Evolutionary conservation across 768 basidiomycete species (phyloP), one percentile per base, ranked within the genome.

Genomic region (Lactarius pseudohatsudake): DNA sequence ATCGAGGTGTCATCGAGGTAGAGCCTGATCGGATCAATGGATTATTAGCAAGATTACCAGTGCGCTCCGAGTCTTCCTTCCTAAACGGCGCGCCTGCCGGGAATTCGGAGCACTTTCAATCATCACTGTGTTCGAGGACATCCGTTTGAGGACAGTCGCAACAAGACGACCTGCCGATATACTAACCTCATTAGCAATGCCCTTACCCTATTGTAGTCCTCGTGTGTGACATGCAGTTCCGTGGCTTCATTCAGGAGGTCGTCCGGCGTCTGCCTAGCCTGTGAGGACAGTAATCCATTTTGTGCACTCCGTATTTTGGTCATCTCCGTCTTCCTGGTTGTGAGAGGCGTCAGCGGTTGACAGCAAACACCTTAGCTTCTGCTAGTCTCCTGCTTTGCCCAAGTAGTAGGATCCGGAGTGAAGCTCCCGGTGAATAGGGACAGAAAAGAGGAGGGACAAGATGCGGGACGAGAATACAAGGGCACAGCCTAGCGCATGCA

Each of bases 1-100:
- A 16, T 59, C 53, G 41, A 60, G 53, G 54, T 61, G 55, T 43
- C 50, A 16, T 59, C 59, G 41, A 60, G 53, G 41, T 61, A 60
- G 32, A 59, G 58, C 7, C 58, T 60, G 58, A 22, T 45, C 22
- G 16, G 16, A 55, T 34, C 53, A 32, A 30, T 26, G 53, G 36
- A 66, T 40, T 8, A 57, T 2, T 0, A 38, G 34, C 34, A 34
- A 34, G 9, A 34, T 34, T 9, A 34, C 34, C 9, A 28, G 11
- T 38, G 9, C 55, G 18, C 9, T 30, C 28, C 36, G 36, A 38
- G 36, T 38, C 36, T 62, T 66, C 20, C 20, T 30, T n/a, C 61
- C 59, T 26, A 57, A 43, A 43, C 55, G 36, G 11, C 36, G 11
- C 36, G 11, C 55, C 15, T 66, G 7, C 20, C 45, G 32, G 32